phyloP scores from a whole-genome alignment of 1,284 basidiomycete species.

The Taiwanofungus camphoratus region DNA sequence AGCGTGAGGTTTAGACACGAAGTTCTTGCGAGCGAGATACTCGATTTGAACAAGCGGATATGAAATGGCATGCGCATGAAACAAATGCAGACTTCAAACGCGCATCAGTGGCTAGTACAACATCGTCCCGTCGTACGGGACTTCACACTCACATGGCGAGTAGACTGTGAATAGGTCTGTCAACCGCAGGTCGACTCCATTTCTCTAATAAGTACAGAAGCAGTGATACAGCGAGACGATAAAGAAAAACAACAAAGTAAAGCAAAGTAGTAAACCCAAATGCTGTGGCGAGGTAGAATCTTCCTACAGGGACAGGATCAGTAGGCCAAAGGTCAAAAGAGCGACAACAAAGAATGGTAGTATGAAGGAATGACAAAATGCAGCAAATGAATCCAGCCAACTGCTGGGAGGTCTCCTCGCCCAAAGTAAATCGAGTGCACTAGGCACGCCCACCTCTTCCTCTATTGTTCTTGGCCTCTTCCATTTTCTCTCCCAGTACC shows the following conservation, averaged over 20 bases:
- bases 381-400: constrained; percentile 23
- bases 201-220: too few species aligned
- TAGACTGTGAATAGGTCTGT: too few species aligned
- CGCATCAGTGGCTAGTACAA: too few species aligned
- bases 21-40: too few species aligned
- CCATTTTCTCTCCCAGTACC: constrained; percentile 59
- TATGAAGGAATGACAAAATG: constrained; percentile 18
- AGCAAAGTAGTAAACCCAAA: neutral
- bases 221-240: neutral
- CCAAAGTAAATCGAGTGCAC: constrained; percentile 20
- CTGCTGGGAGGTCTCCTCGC: constrained; percentile 22
- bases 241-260: neutral
- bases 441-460: constrained; percentile 53
- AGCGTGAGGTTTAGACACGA: too few species aligned
- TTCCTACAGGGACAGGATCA: too few species aligned
- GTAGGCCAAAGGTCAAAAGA: constrained; percentile 5
- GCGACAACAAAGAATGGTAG: constrained; percentile 17
- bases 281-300: too few species aligned
- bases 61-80: too few species aligned
- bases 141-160: too few species aligned
- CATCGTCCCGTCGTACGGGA: too few species aligned
- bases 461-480: constrained; percentile 58
- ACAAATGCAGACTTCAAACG: too few species aligned
- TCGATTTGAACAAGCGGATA: too few species aligned
- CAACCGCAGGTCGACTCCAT: constrained; percentile 1